Conservation (phyloP, 805 yeast species). For the Candida verbasci region DNA sequence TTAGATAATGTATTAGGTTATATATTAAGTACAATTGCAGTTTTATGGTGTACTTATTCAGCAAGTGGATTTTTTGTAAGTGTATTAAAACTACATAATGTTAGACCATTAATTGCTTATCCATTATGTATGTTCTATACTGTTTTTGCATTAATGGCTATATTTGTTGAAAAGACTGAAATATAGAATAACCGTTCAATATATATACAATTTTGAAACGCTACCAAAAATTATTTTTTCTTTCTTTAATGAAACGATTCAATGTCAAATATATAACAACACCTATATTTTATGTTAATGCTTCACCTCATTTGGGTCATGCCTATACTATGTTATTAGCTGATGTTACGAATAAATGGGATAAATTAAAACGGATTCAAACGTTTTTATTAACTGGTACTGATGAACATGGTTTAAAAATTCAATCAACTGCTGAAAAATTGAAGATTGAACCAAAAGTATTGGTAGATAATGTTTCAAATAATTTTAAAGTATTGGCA, state of each 20-base stretch:
- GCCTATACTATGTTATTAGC: constrained; percentile 80
- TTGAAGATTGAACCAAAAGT: constrained; percentile 46
- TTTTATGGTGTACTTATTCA: constrained; percentile 88
- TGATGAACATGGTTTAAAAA: constrained; percentile 95
- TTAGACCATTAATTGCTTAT: constrained; percentile 87
- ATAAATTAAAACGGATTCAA: constrained; percentile 30
- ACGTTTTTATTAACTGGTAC: constrained; percentile 79
- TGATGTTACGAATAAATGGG: constrained; percentile 79
- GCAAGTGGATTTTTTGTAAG: constrained; percentile 91
- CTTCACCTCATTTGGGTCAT: constrained; percentile 92
- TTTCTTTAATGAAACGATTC: constrained; percentile 14
- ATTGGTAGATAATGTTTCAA: constrained; percentile 69
- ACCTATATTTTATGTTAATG: constrained; percentile 95
- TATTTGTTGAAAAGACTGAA: constrained; percentile 53
- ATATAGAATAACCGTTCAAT: background rate
- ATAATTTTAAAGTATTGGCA: constrained; percentile 64
- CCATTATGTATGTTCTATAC: constrained; percentile 88
- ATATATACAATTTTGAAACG: too few relatives aligned
- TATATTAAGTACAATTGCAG: constrained; percentile 57
- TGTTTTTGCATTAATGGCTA: constrained; percentile 93
- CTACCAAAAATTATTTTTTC: too few relatives aligned
- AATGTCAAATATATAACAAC: constrained; percentile 57
- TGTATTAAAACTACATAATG: constrained; percentile 76
- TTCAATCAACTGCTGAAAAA: constrained; percentile 75
- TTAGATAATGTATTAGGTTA: constrained; percentile 78